Evolutionary conservation across 768 basidiomycete genomes (phyloP), one percentile per base, ranked within the genome.

Genomic region (Tylopilus plumbeoviolaceoides): DNA sequence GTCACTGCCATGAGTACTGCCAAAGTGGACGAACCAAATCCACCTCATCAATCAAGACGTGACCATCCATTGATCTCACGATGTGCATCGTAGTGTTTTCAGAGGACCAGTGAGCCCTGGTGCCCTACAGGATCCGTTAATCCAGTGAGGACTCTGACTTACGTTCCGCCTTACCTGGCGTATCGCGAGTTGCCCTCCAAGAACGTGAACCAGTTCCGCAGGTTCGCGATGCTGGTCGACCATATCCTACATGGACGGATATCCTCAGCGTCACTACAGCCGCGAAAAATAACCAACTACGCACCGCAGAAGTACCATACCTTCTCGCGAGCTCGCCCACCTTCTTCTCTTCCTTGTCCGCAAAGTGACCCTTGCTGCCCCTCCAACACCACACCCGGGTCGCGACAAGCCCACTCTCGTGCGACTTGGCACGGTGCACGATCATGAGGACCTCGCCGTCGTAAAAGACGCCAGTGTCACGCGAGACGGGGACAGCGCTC

Each of bases 71-170:
- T 2, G 75, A 76, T 50, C 89, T 78, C 31, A 91, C 75, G 44
- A 84, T 71, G 54, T 91, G 89, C 87, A 93, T 90, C 1, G 88
- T 75, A 6, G 88, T 90, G 57, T 92, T 91, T 45, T 91, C 89
- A 1, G 79, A 64, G 11, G 81, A 79, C 91, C 91, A 92, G 61
- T 84, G 87, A 7, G 74, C 75, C 44, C 90, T 79, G 27, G 78
- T 72, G 18, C 90, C 90, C 84, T 91, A 50, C 30, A 12, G 36
- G 14, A 57, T 53, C 15, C 44, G 30, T 56, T 49, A 63, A 36
- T 23, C 10, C 10, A 38, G 38, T 4, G n/a, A 43, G n/a, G n/a
- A 12, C 11, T 20, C 17, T 33, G 47, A 41, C 43, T 45, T 7
- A 20, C n/a, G 15, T 23, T 15, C 28, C 18, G 50, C 68, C 56